Conservation (phyloP, 768 basidiomycete species). For the Pisolithus sp. region DNA sequence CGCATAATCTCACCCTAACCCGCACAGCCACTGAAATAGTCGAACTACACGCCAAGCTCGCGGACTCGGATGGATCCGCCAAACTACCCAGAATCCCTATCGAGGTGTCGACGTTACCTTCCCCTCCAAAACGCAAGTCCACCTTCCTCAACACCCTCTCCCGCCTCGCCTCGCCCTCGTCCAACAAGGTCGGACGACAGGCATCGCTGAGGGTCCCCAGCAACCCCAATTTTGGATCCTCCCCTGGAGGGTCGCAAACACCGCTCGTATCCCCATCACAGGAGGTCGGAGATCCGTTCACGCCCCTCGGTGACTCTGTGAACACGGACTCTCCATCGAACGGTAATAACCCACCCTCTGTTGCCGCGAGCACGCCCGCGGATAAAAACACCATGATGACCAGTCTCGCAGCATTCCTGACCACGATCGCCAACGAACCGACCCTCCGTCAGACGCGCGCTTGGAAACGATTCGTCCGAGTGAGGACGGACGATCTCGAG, state of each 20-base stretch:
- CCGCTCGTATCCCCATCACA: constrained; percentile 46
- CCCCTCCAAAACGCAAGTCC: constrained; percentile 67
- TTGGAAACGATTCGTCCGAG: constrained; percentile 84
- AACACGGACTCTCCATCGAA: constrained; percentile 18
- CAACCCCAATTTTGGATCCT: constrained; percentile 26
- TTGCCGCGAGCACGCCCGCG: constrained; percentile 3
- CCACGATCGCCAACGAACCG: constrained; percentile 64
- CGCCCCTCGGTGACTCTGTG: constrained; percentile 31
- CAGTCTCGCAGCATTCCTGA: constrained; percentile 73
- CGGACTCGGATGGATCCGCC: constrained; percentile 50
- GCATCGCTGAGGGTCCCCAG: constrained; percentile 29
- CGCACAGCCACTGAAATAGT: constrained; percentile 71
- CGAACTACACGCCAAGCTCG: constrained; percentile 78
- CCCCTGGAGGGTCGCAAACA: constrained; percentile 23
- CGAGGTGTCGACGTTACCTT: constrained; percentile 45
- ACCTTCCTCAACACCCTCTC: constrained; percentile 84
- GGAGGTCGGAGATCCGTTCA: constrained; percentile 61
- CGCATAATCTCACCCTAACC: constrained; percentile 83
- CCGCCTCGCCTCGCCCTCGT: constrained; percentile 69
- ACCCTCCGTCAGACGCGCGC: constrained; percentile 55
- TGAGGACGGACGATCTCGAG: constrained; percentile 82
- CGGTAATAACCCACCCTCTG: neutral
- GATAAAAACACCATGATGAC: constrained; percentile 47
- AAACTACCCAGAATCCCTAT: constrained; percentile 59
- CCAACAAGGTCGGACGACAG: constrained; percentile 43